Evolutionary conservation across 139 green algal species (phyloP).

Genomic region (Chlamydomonas asymmetrica): DNA sequence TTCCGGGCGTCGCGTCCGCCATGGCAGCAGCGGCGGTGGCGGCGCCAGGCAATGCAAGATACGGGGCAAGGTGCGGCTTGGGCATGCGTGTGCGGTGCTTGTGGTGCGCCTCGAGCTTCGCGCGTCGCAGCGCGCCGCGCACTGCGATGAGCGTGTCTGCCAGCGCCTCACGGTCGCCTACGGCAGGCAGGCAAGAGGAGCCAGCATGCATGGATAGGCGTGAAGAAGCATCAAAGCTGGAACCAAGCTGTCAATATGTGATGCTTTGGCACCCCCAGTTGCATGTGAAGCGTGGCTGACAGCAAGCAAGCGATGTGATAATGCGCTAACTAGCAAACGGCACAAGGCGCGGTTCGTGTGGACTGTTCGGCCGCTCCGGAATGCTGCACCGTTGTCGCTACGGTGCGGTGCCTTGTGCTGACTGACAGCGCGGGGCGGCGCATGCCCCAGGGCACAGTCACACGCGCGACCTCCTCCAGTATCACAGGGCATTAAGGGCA

Average conservation of each 20-base stretch:
- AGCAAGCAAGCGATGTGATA: background rate
- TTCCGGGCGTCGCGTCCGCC: no score
- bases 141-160: background rate
- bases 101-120: background rate
- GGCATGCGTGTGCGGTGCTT: conserved; percentile 15
- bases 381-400: no score
- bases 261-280: background rate
- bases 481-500: background rate
- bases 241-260: background rate
- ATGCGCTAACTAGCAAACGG: background rate
- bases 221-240: background rate
- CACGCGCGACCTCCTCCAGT: background rate
- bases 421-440: no score
- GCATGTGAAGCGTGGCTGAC: background rate
- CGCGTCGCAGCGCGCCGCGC: background rate
- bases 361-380: background rate
- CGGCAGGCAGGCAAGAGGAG: background rate
- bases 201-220: background rate
- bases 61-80: no score
- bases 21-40: no score
- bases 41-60: no score
- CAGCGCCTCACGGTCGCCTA: conserved; percentile 3
- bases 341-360: background rate
- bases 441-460: no score
- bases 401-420: no score